These are phyloP conservation scores for Corymbia maculata DNA, from an alignment of 345 rosid genomes.

Conservation along the genomic window DNA sequence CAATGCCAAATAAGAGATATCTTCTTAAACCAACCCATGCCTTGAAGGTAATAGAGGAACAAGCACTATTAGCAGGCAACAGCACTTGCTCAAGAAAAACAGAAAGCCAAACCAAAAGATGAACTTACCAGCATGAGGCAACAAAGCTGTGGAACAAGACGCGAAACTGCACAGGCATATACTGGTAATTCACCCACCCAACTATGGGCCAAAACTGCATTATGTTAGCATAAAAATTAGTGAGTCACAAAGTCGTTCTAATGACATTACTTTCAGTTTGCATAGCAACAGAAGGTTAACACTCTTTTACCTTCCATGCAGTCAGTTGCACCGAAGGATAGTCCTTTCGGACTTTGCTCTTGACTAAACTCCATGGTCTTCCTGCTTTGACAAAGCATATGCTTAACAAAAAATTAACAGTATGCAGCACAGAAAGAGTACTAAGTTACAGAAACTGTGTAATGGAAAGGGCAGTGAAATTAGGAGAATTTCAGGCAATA, in stretches of 20 bases:
- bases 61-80: background rate
- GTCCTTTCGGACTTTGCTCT: conserved; percentile 53
- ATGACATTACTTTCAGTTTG: background rate
- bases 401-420: no score
- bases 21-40: background rate
- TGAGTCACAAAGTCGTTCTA: background rate
- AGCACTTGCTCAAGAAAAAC: background rate
- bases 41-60: background rate
- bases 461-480: background rate
- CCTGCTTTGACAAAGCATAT: conserved; percentile 26
- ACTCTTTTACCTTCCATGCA: conserved; percentile 72
- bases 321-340: conserved; percentile 63
- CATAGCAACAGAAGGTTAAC: background rate
- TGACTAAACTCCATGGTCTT: conserved; percentile 65
- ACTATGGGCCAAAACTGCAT: conserved; percentile 89
- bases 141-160: conserved; percentile 65
- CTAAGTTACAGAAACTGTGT: background rate
- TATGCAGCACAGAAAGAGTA: background rate
- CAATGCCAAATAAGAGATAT: background rate
- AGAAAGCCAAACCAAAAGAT: background rate
- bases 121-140: conserved; percentile 67
- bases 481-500: background rate
- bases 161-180: conserved; percentile 70
- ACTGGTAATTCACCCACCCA: conserved; percentile 82
- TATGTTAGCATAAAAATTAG: background rate